phyloP scores from a whole-genome alignment of 345 rosid genomes.

The Carallia pectinifolia region DNA sequence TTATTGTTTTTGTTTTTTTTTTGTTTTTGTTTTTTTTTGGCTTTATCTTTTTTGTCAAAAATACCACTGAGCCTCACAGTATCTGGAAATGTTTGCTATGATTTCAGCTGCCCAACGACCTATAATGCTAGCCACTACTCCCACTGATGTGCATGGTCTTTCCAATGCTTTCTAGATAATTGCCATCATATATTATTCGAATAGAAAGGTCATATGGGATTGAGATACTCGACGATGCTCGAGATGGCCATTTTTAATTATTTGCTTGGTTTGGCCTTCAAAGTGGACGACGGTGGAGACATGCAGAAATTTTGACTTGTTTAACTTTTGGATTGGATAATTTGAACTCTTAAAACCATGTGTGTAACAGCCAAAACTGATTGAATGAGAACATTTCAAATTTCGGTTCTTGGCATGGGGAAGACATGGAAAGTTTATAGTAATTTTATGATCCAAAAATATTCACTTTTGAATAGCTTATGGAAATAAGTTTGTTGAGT shows the following conservation, averaged over 20 bases:
- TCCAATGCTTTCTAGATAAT: not conserved
- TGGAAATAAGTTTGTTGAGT: not conserved
- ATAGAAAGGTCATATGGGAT: conserved; percentile 11
- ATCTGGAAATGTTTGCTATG: not conserved
- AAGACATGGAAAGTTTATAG: not conserved
- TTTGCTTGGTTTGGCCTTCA: not conserved
- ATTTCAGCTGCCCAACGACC: too few species aligned
- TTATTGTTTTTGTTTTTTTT: too few species aligned
- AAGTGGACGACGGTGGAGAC: not conserved
- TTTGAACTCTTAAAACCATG: not conserved
- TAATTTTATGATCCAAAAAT: not conserved
- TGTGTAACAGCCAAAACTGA: not conserved
- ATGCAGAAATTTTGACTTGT: too few species aligned
- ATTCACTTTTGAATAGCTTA: not conserved
- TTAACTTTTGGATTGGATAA: too few species aligned
- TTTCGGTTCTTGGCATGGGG: not conserved
- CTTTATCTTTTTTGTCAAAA: not conserved
- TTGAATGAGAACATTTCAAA: not conserved
- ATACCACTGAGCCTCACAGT: not conserved
- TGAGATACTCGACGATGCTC: conserved; percentile 1
- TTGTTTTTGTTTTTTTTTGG: too few species aligned
- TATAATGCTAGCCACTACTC: too few species aligned
- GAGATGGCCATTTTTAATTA: conserved; percentile 5
- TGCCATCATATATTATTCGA: not conserved
- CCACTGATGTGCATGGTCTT: not conserved